phyloP scores from a whole-genome alignment of 805 yeast species.

The Ogataea haglerorum region DNA sequence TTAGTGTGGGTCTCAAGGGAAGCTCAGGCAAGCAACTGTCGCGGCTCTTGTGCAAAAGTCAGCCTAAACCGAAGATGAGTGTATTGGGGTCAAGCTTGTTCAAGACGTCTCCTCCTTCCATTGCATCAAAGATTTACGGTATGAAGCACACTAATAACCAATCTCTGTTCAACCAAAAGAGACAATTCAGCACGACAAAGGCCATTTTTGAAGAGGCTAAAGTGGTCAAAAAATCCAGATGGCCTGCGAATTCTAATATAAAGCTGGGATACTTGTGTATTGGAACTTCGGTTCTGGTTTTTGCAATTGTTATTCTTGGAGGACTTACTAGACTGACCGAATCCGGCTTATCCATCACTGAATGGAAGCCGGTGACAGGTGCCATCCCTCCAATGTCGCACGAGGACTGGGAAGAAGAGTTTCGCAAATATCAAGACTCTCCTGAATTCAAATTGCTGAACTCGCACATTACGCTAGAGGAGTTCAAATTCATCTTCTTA shows the following conservation, averaged over 20 bases:
- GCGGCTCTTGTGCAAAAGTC: not conserved
- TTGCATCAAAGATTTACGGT: constrained; percentile 3
- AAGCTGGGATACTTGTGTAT: constrained; percentile 83
- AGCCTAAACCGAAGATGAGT: not conserved
- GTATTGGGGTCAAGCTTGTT: not conserved
- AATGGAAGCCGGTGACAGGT: constrained; percentile 98
- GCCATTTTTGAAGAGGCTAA: constrained; percentile 1
- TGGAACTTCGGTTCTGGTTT: constrained; percentile 83
- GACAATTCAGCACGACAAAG: constrained; percentile 17
- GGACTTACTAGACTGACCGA: constrained; percentile 95
- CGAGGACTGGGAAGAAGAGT: constrained; percentile 83
- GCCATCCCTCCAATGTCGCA: constrained; percentile 82
- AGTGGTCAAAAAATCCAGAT: constrained; percentile 17
- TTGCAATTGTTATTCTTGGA: constrained; percentile 94
- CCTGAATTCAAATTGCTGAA: constrained; percentile 92
- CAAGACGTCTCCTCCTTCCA: not conserved
- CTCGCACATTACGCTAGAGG: constrained; percentile 84
- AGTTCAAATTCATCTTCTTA: constrained; percentile 87
- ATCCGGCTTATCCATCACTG: constrained; percentile 93
- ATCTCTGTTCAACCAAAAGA: constrained; percentile 3
- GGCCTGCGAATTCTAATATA: constrained; percentile 48
- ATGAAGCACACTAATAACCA: not conserved
- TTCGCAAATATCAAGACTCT: constrained; percentile 71
- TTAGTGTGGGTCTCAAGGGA: constrained; percentile 26
- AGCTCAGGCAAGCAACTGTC: constrained; percentile 6